Evolutionary conservation across 2,329 filamentous ascomycete genomes (phyloP), one percentile per base, ranked within the genome.

Genomic region (Rachicladosporium sp.): DNA sequence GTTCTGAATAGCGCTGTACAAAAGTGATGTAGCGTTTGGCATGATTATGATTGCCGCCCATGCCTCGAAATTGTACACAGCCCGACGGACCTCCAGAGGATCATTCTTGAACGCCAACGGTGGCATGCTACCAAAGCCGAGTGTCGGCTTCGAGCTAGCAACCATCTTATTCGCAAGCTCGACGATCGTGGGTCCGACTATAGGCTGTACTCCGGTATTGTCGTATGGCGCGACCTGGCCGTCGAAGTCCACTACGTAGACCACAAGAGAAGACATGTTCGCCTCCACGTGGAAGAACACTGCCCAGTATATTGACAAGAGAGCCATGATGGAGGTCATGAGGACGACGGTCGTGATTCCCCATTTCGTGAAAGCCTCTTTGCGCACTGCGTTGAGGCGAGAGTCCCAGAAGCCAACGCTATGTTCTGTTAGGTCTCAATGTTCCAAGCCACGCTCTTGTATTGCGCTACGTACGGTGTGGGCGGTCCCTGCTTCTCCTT

Each of bases 191-290:
- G 73, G 73, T 1, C 76, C 76, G n/a, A 81, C 65, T 2, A 80
- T 49, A 0, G 75, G 67, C 11, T 62, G 52, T 10, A 63, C 61
- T 3, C 61, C 58, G 21, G 34, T 34, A 29, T 61, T 63, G 46
- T 63, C 51, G 45, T 72, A 77, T 1, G 74, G 74, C 1, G 69
- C 61, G 3, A 65, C 52, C 34, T 66, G 64, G 3, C 70, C 71
- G 51, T 82, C 77, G 46, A 80, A 78, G 52, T 80, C 74, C 21
- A 81, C 76, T 2, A 80, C 68, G 44, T 72, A 69, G 6, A 81
- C 63, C 3, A 62, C 64, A 6, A 80, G 55, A 0, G 60, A 56
- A 2, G 57, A 59, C 11, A 70, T 57, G 38, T 72, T 74, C 33
- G 61, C 48, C 8, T 75, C 62, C 0, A 71, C 63, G 10, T 64